phyloP scores from a whole-genome alignment of 208 protist genomes.

The Crithidia acanthocephali region DNA sequence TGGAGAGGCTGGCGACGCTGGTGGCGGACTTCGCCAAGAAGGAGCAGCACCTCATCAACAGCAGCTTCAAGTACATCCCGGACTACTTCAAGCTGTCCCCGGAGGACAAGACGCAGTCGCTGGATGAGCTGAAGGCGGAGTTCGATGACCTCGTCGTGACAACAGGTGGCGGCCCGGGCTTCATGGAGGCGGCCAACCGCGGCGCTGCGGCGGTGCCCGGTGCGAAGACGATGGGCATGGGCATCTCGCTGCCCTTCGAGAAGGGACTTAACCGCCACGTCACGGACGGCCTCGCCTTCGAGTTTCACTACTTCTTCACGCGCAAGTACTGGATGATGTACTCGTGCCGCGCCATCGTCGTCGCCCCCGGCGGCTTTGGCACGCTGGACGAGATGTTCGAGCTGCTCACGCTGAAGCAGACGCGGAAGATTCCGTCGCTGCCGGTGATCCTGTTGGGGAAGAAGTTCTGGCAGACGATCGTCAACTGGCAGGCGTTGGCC shows the following conservation, averaged over 20 bases:
- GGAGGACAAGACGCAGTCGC: conserved; percentile 29
- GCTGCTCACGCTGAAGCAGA: conserved; percentile 91
- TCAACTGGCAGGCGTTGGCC: conserved; percentile 90
- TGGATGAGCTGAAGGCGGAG: conserved; percentile 23
- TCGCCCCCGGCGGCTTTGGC: conserved; percentile 92
- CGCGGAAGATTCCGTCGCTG: conserved; percentile 84
- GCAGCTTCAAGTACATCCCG: conserved; percentile 62
- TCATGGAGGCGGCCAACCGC: conserved; percentile 95
- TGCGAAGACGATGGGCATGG: conserved; percentile 91
- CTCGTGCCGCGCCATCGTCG: conserved; percentile 88
- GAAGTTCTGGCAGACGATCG: conserved; percentile 87
- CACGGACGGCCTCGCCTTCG: conserved; percentile 86
- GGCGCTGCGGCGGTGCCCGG: conserved; percentile 77
- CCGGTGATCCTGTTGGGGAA: conserved; percentile 88
- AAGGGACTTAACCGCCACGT: conserved; percentile 92
- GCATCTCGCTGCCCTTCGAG: conserved; percentile 94
- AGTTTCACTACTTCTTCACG: conserved; percentile 96
- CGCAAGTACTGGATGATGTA: conserved; percentile 97
- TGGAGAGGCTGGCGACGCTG: conserved; percentile 60
- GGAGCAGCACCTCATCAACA: conserved; percentile 56
- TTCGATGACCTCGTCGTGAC: conserved; percentile 84
- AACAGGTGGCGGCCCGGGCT: conserved; percentile 92
- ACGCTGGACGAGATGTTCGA: conserved; percentile 95
- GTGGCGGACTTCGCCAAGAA: conserved; percentile 68
- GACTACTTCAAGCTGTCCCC: conserved; percentile 78